phyloP scores from a whole-genome alignment of 2,329 filamentous ascomycete species.

The Talaromyces sp. region DNA sequence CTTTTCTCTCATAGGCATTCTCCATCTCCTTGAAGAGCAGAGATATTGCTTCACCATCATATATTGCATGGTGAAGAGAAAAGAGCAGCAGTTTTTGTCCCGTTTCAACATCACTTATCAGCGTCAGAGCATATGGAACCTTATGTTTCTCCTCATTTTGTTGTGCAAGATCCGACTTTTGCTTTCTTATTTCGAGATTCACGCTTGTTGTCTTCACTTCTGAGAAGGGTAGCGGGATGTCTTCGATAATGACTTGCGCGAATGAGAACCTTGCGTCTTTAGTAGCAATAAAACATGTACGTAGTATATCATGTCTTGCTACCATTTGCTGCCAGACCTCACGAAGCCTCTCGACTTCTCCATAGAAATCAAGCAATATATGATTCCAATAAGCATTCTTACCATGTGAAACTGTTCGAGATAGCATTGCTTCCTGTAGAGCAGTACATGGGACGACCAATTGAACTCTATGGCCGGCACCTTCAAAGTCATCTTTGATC shows the following conservation, averaged over 20 bases:
- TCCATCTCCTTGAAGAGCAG: slow-evolving; percentile 70
- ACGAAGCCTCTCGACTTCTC: slow-evolving; percentile 51
- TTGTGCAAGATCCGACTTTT: slow-evolving; percentile 31
- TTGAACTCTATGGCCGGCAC: slow-evolving; percentile 39
- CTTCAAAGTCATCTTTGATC: slow-evolving; percentile 33
- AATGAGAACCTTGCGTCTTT: slow-evolving; percentile 60
- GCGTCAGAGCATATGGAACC: slow-evolving; percentile 29
- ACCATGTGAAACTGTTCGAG: slow-evolving; percentile 46
- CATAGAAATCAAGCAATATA: slow-evolving; percentile 60
- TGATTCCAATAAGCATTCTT: slow-evolving; percentile 67
- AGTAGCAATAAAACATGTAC: slow-evolving; percentile 71
- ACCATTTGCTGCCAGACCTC: slow-evolving; percentile 62
- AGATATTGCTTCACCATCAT: slow-evolving; percentile 76
- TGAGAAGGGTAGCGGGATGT: slow-evolving; percentile 45
- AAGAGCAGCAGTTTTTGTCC: slow-evolving; percentile 36
- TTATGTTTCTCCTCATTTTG: slow-evolving; percentile 23
- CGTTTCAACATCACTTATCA: slow-evolving; percentile 20
- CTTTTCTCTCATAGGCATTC: slow-evolving; percentile 46
- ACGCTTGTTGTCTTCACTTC: slow-evolving; percentile 43
- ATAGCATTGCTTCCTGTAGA: slow-evolving; percentile 83
- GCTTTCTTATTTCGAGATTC: slow-evolving; percentile 46
- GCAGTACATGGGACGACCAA: slow-evolving; percentile 76
- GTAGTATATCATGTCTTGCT: slow-evolving; percentile 68
- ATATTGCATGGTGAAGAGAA: slow-evolving; percentile 75
- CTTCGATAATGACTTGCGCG: slow-evolving; percentile 65